A percentile compares a stretch with the other conserved stretches of the same genome.
phyloP scores from a whole-genome alignment of 192 early-diverging fungal genomes.

The Spizellomyces punctatus region DNA sequence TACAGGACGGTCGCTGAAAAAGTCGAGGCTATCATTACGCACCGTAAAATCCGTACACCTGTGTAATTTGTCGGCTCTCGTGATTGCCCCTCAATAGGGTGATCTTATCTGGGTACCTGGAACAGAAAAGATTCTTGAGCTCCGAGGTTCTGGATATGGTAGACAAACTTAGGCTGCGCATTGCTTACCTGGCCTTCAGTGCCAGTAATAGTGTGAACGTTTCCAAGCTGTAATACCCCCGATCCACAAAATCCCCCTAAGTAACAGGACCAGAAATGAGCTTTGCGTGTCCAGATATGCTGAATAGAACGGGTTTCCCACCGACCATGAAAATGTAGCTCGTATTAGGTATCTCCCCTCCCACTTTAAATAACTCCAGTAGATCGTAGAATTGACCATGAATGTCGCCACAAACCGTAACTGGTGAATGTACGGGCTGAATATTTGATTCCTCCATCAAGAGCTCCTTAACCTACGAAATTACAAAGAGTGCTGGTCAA shows the following conservation, averaged over 20 bases:
- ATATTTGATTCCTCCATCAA: slow-evolving; percentile 99
- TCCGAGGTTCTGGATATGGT: not conserved
- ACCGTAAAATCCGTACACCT: slow-evolving; percentile 96
- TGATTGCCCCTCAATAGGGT: slow-evolving; percentile 95
- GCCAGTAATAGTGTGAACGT: slow-evolving; percentile 92
- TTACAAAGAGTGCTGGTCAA: not conserved
- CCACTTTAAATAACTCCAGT: slow-evolving; percentile 92
- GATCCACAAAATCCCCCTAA: slow-evolving; percentile 98
- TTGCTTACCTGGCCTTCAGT: slow-evolving; percentile 82
- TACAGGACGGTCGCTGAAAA: no score
- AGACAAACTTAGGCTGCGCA: slow-evolving; percentile 17
- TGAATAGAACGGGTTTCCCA: not conserved
- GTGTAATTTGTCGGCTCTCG: slow-evolving; percentile 95
- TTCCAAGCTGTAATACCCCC: slow-evolving; percentile 96
- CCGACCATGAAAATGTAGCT: slow-evolving; percentile 97
- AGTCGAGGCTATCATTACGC: not conserved
- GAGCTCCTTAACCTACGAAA: slow-evolving; percentile 84
- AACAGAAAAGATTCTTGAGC: not conserved
- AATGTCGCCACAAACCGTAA: slow-evolving; percentile 91
- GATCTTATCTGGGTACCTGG: slow-evolving; percentile 93
- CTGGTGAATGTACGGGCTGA: slow-evolving; percentile 96
- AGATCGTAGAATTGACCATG: slow-evolving; percentile 98
- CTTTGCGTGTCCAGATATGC: not conserved
- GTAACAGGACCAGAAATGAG: not conserved
- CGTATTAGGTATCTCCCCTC: slow-evolving; percentile 90